phyloP scores from a whole-genome alignment of 129 eudicot species.

The Solidago caesia region DNA sequence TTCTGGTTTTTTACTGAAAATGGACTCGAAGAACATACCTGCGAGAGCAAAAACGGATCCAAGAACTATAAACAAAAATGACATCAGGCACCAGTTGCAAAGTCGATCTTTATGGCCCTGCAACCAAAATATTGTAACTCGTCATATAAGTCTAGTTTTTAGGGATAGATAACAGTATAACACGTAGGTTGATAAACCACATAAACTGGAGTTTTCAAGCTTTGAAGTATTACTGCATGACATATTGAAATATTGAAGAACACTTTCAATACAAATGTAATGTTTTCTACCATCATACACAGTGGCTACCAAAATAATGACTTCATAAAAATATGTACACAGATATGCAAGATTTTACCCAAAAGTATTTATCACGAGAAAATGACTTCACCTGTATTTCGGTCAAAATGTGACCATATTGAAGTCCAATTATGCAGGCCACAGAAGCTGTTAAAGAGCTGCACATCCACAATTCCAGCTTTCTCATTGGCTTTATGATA shows the following conservation, averaged over 20 bases:
- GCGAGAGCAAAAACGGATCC: conserved; percentile 52
- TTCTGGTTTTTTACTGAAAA: neutral
- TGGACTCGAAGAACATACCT: conserved; percentile 43
- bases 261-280: neutral
- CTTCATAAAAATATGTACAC: conserved; percentile 2
- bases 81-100: conserved; percentile 49
- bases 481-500: conserved; percentile 8
- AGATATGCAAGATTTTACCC: neutral
- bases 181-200: conserved; percentile 18
- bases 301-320: neutral
- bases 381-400: conserved; percentile 51
- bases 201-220: conserved; percentile 3
- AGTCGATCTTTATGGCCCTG: conserved; percentile 81
- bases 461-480: conserved; percentile 21
- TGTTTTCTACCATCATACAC: neutral
- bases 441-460: conserved; percentile 72
- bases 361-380: conserved; percentile 1
- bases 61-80: conserved; percentile 42
- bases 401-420: conserved; percentile 67
- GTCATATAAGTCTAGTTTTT: conserved; percentile 3
- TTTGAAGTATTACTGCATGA: neutral
- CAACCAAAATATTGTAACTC: neutral
- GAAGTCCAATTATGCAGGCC: conserved; percentile 75
- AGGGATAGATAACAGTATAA: neutral
- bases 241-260: neutral